phyloP scores from a whole-genome alignment of 2,329 filamentous ascomycete genomes.

The Cytospora piceae region DNA sequence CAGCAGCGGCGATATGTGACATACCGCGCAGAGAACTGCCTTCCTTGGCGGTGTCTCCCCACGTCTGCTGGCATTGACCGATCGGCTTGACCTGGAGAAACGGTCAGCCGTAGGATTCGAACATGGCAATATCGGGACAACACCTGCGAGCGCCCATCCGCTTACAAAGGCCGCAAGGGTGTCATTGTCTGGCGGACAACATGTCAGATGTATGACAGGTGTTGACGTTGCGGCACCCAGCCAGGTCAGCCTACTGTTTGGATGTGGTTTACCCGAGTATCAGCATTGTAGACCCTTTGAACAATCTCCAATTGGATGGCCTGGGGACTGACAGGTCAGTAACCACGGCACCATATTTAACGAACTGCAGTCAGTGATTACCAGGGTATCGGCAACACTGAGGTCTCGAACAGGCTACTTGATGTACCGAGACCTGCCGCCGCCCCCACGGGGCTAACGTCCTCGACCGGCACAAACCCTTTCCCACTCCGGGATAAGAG shows the following conservation, averaged over 20 bases:
- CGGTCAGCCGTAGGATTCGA: not conserved
- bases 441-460: conserved; percentile 24
- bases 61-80: not conserved
- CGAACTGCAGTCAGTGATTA: not conserved
- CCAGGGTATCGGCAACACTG: not conserved
- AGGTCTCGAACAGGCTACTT: not conserved
- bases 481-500: conserved; percentile 9
- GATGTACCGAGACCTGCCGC: not conserved
- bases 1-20: conserved; percentile 5
- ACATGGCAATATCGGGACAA: conserved; percentile 2
- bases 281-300: not conserved
- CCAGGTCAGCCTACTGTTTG: not conserved
- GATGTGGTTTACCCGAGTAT: not conserved
- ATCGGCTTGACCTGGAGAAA: not conserved
- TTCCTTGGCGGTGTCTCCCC: not conserved
- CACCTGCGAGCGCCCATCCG: conserved; percentile 7
- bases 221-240: not conserved
- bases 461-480: conserved; percentile 19
- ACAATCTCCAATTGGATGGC: not conserved
- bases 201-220: not conserved
- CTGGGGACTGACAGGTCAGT: not conserved
- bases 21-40: not conserved
- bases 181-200: not conserved
- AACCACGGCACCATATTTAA: not conserved
- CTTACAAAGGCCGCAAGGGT: conserved; percentile 1